Percentiles rank a stretch among this genome's conserved stretches.
Evolutionary conservation across 148 eudicot species (phyloP).

Genomic region (Drosera capensis): DNA sequence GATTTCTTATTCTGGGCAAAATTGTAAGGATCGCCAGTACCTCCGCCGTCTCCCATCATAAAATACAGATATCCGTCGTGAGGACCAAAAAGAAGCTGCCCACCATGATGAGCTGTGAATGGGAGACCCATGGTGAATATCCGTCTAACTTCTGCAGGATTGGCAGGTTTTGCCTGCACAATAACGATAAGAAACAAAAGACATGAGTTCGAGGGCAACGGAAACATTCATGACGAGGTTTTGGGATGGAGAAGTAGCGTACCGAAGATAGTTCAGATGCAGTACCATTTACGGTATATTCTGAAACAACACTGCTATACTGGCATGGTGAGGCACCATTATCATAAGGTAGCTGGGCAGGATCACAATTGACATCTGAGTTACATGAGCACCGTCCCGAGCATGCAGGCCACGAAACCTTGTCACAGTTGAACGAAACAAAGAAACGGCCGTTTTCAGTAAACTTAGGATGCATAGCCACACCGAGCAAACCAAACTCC

Average conservation of each 20-base stretch:
- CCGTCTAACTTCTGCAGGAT: slow-evolving; percentile 64
- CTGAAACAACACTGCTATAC: slow-evolving; percentile 59
- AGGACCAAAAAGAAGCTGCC: slow-evolving; percentile 86
- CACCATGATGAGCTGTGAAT: slow-evolving; percentile 66
- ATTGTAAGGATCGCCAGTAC: slow-evolving; percentile 63
- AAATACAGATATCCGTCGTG: slow-evolving; percentile 67
- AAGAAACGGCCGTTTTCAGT: slow-evolving; percentile 64
- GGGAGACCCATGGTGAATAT: slow-evolving; percentile 88
- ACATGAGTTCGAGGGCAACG: not conserved
- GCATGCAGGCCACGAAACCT: slow-evolving; percentile 50
- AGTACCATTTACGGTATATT: slow-evolving; percentile 47
- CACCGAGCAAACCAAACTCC: slow-evolving; percentile 57
- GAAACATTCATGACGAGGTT: not conserved
- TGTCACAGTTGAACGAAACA: slow-evolving; percentile 79
- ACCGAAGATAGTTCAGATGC: slow-evolving; percentile 39
- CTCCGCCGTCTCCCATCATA: slow-evolving; percentile 95
- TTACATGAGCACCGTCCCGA: slow-evolving; percentile 78
- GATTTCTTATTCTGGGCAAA: slow-evolving; percentile 81
- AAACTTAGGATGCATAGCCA: slow-evolving; percentile 71
- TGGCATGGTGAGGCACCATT: slow-evolving; percentile 68
- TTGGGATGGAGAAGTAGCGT: slow-evolving; percentile 5
- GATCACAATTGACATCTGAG: slow-evolving; percentile 73
- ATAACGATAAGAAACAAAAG: not conserved
- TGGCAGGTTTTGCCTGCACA: slow-evolving; percentile 43
- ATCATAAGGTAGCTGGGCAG: slow-evolving; percentile 42